Evolutionary conservation across 441 rosid species (phyloP).

Genomic region (Syzygium malaccense): DNA sequence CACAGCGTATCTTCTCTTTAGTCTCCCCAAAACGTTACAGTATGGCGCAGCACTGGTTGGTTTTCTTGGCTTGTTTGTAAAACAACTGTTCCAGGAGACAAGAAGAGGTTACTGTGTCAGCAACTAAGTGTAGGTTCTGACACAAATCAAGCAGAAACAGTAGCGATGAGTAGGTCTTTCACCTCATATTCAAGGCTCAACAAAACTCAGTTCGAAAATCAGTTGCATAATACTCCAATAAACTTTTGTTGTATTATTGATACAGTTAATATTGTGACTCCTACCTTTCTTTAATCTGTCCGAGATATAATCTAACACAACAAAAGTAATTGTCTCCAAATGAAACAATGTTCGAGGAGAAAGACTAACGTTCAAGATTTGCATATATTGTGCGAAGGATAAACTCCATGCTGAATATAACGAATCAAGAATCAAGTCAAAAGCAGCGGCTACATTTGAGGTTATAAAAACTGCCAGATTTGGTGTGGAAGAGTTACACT

Average conservation of each 20-base stretch:
- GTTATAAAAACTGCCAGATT: not conserved
- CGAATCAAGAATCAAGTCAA: not conserved
- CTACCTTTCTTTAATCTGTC: not conserved
- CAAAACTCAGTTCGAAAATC: not conserved
- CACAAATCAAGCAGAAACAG: not conserved
- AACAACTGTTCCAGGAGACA: constrained; percentile 69
- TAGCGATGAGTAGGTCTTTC: not conserved
- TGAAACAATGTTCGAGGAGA: not conserved
- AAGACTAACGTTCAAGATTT: not conserved
- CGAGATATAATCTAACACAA: not conserved
- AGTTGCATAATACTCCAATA: not conserved
- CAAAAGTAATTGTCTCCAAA: not conserved
- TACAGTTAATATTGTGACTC: not conserved
- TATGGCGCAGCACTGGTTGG: constrained; percentile 85
- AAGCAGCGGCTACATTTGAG: not conserved
- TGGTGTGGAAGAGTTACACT: not conserved
- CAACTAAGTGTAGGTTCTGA: not conserved
- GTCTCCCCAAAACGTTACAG: constrained; percentile 38
- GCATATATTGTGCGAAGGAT: not conserved
- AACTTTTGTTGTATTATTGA: not conserved
- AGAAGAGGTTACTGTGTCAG: constrained; percentile 3
- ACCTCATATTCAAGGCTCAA: not conserved
- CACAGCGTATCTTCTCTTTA: not conserved
- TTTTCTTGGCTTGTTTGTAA: constrained; percentile 98
- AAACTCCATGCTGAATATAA: not conserved